A percentile compares a stretch with the other conserved stretches of the same genome.
These are phyloP conservation scores for Cladosporium sp. DNA, from an alignment of 2,329 filamentous ascomycete species.

Conservation along the genomic window DNA sequence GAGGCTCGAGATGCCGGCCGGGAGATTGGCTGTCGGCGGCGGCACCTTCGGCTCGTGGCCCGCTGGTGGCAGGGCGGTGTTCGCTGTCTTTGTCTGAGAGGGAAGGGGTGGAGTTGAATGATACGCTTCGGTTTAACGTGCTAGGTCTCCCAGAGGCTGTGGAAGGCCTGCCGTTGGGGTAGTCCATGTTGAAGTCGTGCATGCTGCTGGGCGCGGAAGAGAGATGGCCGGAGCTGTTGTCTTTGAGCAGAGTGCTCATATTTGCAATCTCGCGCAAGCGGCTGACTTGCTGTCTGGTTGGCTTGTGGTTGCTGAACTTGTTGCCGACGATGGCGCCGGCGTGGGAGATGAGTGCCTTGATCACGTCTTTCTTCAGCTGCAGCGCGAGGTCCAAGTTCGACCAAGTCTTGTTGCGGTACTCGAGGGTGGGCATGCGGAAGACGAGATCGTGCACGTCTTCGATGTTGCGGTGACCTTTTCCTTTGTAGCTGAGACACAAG, in stretches of 20 bases:
- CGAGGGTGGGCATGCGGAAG: constrained; percentile 87
- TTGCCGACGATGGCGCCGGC: constrained; percentile 95
- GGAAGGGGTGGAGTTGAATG: constrained; percentile 20
- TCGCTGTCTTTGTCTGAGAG: constrained; percentile 4
- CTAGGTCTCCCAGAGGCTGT: constrained; percentile 27
- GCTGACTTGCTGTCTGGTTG: constrained; percentile 71
- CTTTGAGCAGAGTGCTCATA: constrained; percentile 58
- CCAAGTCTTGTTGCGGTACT: constrained; percentile 99
- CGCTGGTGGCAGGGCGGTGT: constrained; percentile 9
- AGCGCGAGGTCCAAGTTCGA: constrained; percentile 92
- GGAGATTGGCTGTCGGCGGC: background rate
- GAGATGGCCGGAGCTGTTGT: constrained; percentile 9
- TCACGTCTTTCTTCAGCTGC: constrained; percentile 88
- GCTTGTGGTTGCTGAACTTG: constrained; percentile 87
- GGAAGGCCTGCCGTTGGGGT: constrained; percentile 24
- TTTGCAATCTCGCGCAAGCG: constrained; percentile 80
- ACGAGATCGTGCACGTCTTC: constrained; percentile 98
- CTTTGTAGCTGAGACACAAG: constrained; percentile 92
- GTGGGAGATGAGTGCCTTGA: constrained; percentile 89
- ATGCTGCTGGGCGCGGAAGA: constrained; percentile 26
- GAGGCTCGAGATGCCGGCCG: background rate
- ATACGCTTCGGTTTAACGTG: constrained; percentile 23
- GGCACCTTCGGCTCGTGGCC: background rate
- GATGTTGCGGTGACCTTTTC: constrained; percentile 88
- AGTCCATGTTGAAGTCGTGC: constrained; percentile 17